A percentile compares a stretch with the other conserved stretches of the same genome.
Conservation (phyloP, 129 eudicot genomes). For the Tagetes erecta region DNA sequence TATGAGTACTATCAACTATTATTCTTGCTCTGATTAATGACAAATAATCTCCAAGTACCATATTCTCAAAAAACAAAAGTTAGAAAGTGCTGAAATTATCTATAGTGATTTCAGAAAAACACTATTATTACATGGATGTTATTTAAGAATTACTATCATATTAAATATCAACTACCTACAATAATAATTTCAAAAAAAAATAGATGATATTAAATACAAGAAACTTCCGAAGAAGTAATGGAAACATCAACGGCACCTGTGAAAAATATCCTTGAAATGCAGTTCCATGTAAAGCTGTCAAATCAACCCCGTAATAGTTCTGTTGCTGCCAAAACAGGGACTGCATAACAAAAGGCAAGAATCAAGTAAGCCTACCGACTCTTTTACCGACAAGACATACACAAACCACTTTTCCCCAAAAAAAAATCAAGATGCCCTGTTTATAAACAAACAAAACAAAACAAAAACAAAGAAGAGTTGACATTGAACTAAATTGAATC, state of each 20-base stretch:
- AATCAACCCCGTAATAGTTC: constrained; percentile 86
- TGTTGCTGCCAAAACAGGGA: constrained; percentile 98
- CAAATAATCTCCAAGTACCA: not conserved
- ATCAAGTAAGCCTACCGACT: not conserved
- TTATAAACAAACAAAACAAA: constrained; percentile 5
- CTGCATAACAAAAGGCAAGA: constrained; percentile 46
- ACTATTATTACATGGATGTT: too few relatives aligned
- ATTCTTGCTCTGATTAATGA: not conserved
- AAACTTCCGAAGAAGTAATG: not conserved
- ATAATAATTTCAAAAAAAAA: not conserved
- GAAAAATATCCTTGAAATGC: constrained; percentile 94
- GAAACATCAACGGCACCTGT: constrained; percentile 48
- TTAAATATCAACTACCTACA: not conserved
- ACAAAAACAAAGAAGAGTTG: not conserved
- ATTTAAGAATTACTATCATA: not conserved
- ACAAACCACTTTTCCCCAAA: not conserved
- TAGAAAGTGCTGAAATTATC: not conserved
- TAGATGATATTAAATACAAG: not conserved
- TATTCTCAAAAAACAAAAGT: not conserved
- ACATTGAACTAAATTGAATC: not conserved
- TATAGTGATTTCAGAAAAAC: not conserved
- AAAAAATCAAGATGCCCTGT: constrained; percentile 7
- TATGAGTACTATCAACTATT: not conserved
- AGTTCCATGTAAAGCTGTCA: constrained; percentile 86
- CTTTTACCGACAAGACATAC: not conserved